Evolutionary conservation across 495 filamentous ascomycete species (phyloP).

Genomic region (Parmelia sp.): DNA sequence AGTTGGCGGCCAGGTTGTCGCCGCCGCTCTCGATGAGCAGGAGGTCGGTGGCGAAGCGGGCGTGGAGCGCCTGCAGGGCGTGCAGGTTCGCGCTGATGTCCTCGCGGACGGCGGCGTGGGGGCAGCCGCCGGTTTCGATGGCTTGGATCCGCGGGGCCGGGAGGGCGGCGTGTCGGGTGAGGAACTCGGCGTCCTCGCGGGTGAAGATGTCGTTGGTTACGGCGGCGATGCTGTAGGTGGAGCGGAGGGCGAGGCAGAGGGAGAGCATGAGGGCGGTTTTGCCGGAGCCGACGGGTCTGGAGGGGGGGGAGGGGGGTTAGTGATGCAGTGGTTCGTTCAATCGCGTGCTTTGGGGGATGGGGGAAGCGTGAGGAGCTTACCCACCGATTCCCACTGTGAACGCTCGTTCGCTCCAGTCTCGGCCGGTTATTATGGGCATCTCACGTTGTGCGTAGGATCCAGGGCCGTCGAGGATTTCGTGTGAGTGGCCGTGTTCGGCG

Average conservation of each 20-base stretch:
- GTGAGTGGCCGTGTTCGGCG: slow-evolving; percentile 85
- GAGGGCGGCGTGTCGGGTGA: slow-evolving; percentile 77
- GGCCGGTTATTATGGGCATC: slow-evolving; percentile 82
- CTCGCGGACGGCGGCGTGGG: slow-evolving; percentile 95
- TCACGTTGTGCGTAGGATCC: slow-evolving; percentile 87
- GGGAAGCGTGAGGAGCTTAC: slow-evolving; percentile 45
- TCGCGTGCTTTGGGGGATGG: too few species aligned
- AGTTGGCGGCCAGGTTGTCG: slow-evolving; percentile 96
- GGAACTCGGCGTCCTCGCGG: slow-evolving; percentile 92
- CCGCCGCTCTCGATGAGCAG: slow-evolving; percentile 91
- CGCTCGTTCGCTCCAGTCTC: slow-evolving; percentile 83
- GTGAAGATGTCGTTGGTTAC: slow-evolving; percentile 99
- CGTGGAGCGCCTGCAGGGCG: slow-evolving; percentile 81
- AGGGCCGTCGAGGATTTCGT: slow-evolving; percentile 92
- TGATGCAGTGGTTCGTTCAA: too few species aligned
- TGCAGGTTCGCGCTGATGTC: slow-evolving; percentile 92
- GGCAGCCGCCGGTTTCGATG: slow-evolving; percentile 97
- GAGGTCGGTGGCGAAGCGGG: slow-evolving; percentile 62
- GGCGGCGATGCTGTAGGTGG: slow-evolving; percentile 76
- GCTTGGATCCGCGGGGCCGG: slow-evolving; percentile 77
- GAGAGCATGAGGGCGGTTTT: slow-evolving; percentile 96
- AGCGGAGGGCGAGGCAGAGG: slow-evolving; percentile 72
- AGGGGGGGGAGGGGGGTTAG: slow-evolving; percentile 20
- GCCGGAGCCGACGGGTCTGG: slow-evolving; percentile 89
- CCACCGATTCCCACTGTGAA: slow-evolving; percentile 96